Evolutionary conservation across 768 basidiomycete species (phyloP), one percentile per base, ranked within the genome.

Genomic region (Fomitopsis serialis): DNA sequence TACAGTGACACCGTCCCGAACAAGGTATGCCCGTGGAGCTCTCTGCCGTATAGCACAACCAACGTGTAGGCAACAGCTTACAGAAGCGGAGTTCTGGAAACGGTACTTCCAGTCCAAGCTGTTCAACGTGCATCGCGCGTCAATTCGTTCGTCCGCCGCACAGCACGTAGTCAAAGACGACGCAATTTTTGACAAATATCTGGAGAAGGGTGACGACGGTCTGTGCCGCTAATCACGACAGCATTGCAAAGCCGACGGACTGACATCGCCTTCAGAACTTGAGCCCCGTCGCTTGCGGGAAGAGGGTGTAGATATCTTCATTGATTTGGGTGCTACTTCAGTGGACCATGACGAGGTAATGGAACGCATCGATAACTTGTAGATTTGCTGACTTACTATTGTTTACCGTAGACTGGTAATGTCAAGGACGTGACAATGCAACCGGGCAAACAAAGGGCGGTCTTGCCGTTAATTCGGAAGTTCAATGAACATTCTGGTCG

Each of bases 401-500:
- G 15, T 12, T 9, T 25, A 32, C 3, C 13, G 9, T 58, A 97
- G 92, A 89, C 89, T 2, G 91, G 92, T 19, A 96, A 96, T 61
- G 82, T 86, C 58, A 85, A 80, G 66, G 97, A 99, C 61, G 66
- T 90, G 22, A 98, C 97, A 1, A 99, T 98, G 97, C 92, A 92
- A 66, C 84, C 96, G 13, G 97, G 97, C 15, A 80, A 87, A 62
- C 89, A 97, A 67, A 79, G 84, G 47, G 87, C 85, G 34, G 89
- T 91, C 12, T 70, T 99, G 22, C 97, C 97, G 0, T 77, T 98
- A 45, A 98, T 99, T 58, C 80, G 96, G 46, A 90, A 95, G 66
- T 98, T 99, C 72, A 99, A 98, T 63, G 93, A 98, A 63, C 97
- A 99, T 68, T 97, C 93, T 0, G 92, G 96, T 60, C 74, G 93